Percentiles rank a stretch among this genome's conserved stretches.
Conservation (phyloP, 192 early-diverging fungal species). For the Entomortierella lignicola region DNA sequence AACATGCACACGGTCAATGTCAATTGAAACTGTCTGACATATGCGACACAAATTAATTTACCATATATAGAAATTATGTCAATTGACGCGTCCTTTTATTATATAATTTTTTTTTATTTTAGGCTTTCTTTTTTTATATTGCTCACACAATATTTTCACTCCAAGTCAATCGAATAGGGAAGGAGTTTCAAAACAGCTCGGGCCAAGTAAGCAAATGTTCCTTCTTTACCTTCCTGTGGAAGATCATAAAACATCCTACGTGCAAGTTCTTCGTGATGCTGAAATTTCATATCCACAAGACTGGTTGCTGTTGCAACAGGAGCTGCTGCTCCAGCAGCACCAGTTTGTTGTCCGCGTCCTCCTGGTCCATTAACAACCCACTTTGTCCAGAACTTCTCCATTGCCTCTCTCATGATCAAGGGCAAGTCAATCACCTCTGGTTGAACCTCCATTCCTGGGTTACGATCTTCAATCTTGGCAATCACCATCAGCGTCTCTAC, state of each 20-base stretch:
- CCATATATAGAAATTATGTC: constrained; percentile 1
- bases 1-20: neutral
- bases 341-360: constrained; percentile 40
- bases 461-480: constrained; percentile 71
- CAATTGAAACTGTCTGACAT: neutral
- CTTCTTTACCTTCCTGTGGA: constrained; percentile 71
- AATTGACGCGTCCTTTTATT: neutral
- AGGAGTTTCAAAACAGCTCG: constrained; percentile 56
- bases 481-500: constrained; percentile 79
- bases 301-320: neutral
- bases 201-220: constrained; percentile 75
- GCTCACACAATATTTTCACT: constrained; percentile 4
- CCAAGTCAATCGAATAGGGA: constrained; percentile 55
- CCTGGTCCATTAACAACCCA: constrained; percentile 67
- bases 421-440: constrained; percentile 67
- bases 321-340: constrained; percentile 10
- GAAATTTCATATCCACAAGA: constrained; percentile 59
- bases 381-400: constrained; percentile 73
- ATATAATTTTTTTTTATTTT: neutral
- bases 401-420: constrained; percentile 73
- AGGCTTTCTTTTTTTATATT: neutral
- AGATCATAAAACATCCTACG: constrained; percentile 85
- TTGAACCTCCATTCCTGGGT: constrained; percentile 67
- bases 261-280: constrained; percentile 71
- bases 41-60: neutral